Base-by-base conservation (phyloP, 1,284 basidiomycete genomes). In the Boletus sp. region DNA sequence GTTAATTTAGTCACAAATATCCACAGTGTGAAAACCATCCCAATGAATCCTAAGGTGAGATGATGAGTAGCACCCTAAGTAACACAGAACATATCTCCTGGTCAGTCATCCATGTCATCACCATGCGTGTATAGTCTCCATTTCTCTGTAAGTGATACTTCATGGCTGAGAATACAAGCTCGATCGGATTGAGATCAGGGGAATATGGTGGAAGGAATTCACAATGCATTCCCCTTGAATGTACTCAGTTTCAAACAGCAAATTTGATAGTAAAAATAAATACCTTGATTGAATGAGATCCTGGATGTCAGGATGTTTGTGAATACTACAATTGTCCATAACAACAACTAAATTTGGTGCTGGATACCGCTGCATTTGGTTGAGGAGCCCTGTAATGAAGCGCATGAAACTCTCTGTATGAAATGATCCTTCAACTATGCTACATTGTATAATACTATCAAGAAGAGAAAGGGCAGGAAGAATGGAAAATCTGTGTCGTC, bases 301-400 rank as follows among this genome's bases (percentile, higher is more conserved):
- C 16, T 37, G 21, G 1, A 65, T 57, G 0, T 57, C 44, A 0
- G 44, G 46, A 46, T 61, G 59, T 19, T 64, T 61, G n/a, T 66
- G 60, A 0, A 66, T 65, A 14, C 1, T 1, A 6, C 60, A 65
- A 23, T 66, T 65, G 23, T 66, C 61, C 60, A 66, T 61, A 25
- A 66, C 23, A 17, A 65, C 30, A 9, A 65, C 53, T 16, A 44
- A 65, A 11, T 61, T 62, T 19, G 8, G 8, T 9, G 37, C 27
- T 19, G 58, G 64, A 31, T 21, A 62, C 0, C 27, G 63, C 13
- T 76, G 65, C 77, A 79, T 80, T 2, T 65, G 35, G 13, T 69
- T 60, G 0, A 80, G 64, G 1, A 78, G 58, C 1, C 46, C 27
- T 28, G 9, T 1, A 1, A 47, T 47, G 19, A 47, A 47, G n/a